phyloP scores from a whole-genome alignment of 768 basidiomycete genomes.

The Lactifluus piperatus region DNA sequence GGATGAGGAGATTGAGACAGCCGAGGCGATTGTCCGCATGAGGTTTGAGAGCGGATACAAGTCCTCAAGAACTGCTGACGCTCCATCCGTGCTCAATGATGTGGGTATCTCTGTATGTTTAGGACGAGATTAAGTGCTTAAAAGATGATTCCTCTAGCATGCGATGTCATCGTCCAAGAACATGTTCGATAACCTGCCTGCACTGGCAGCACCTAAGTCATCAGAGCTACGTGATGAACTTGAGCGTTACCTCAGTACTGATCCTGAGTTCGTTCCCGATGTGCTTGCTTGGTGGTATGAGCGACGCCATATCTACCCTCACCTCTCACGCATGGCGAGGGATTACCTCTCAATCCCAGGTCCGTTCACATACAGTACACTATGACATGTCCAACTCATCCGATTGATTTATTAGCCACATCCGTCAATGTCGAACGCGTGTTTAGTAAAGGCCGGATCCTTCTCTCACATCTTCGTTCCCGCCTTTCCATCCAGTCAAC shows the following conservation, averaged over 20 bases:
- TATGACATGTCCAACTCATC: too few species aligned
- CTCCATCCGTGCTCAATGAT: too few species aligned
- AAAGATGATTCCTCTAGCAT: too few species aligned
- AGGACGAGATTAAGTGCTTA: too few species aligned
- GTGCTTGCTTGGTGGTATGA: not conserved
- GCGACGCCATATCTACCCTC: not conserved
- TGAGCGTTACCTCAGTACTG: not conserved
- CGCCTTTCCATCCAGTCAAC: too few species aligned
- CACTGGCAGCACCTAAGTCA: not conserved
- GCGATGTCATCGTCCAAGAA: not conserved
- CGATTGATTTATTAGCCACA: too few species aligned
- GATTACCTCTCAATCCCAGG: not conserved
- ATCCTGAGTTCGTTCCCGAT: not conserved
- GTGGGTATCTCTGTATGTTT: too few species aligned
- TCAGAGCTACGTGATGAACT: not conserved
- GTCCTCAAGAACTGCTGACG: too few species aligned
- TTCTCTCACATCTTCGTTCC: too few species aligned
- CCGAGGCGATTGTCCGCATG: constrained; percentile 21
- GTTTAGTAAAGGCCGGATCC: too few species aligned
- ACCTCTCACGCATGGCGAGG: not conserved
- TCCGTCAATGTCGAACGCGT: too few species aligned
- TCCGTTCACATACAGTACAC: not conserved
- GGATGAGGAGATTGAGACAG: constrained; percentile 25
- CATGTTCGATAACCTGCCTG: not conserved
- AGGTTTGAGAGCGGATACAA: constrained; percentile 17